Percentiles rank a stretch among this genome's conserved stretches.
These are phyloP conservation scores for Umbelopsis sp. DNA, from an alignment of 192 early-diverging fungal species.

Conservation along the genomic window DNA sequence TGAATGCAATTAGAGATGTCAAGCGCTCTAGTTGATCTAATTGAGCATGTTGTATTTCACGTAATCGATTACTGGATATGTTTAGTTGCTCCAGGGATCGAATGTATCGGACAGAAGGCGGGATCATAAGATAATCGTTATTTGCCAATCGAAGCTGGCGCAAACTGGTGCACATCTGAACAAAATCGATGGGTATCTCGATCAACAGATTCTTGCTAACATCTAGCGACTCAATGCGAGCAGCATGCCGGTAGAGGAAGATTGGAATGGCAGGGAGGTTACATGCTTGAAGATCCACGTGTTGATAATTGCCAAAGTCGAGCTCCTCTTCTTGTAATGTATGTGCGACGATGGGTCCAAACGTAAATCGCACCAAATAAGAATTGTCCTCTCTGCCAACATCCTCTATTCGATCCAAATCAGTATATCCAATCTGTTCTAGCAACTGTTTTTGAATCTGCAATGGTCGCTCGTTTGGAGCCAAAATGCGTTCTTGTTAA, in stretches of 20 bases:
- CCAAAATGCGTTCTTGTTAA: constrained; percentile 69
- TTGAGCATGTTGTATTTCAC: constrained; percentile 63
- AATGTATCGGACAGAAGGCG: constrained; percentile 66
- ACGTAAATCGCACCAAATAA: constrained; percentile 79
- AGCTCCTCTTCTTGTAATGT: constrained; percentile 45
- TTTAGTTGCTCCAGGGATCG: constrained; percentile 71
- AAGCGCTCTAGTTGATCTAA: constrained; percentile 63
- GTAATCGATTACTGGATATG: constrained; percentile 76
- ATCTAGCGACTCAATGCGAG: constrained; percentile 76
- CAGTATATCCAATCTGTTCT: constrained; percentile 80
- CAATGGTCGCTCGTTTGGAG: constrained; percentile 69
- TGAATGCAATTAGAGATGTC: constrained; percentile 62
- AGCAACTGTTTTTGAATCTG: constrained; percentile 72
- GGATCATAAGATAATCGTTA: constrained; percentile 70
- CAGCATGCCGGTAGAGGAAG: constrained; percentile 70
- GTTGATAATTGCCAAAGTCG: constrained; percentile 44
- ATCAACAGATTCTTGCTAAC: constrained; percentile 80
- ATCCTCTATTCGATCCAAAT: constrained; percentile 74
- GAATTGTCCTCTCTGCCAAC: constrained; percentile 86
- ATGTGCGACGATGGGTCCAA: constrained; percentile 46
- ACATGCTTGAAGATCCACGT: constrained; percentile 71
- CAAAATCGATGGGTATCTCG: constrained; percentile 82
- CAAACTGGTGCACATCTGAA: constrained; percentile 70
- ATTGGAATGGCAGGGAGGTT: constrained; percentile 82
- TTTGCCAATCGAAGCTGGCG: constrained; percentile 69